Conservation (phyloP, 768 basidiomycete genomes). For the Tubosaeta sp. region DNA sequence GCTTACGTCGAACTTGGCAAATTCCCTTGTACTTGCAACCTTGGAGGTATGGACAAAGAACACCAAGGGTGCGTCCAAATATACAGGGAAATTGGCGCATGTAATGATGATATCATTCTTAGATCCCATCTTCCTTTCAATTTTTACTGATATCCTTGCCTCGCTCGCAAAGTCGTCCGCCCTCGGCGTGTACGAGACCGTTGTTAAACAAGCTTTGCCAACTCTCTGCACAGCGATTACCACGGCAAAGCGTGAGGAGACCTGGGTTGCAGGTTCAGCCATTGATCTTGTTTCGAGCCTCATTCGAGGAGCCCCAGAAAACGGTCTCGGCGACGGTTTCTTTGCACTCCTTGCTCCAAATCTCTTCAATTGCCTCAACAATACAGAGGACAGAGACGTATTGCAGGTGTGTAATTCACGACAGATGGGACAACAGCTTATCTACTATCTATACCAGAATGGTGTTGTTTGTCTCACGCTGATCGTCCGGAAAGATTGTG, state of each 20-base stretch:
- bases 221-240: conserved; percentile 62
- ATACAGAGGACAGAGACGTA: conserved; percentile 83
- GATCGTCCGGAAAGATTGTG: conserved; percentile 82
- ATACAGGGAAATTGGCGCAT: background rate
- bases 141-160: conserved; percentile 75
- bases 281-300: conserved; percentile 79
- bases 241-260: conserved; percentile 54
- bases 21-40: conserved; percentile 58
- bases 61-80: conserved; percentile 58
- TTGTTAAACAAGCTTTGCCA: conserved; percentile 73
- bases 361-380: conserved; percentile 64
- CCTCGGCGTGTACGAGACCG: conserved; percentile 61
- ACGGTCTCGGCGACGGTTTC: conserved; percentile 74
- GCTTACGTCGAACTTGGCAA: conserved; percentile 64
- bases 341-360: conserved; percentile 70
- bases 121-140: conserved; percentile 89
- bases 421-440: background rate
- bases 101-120: conserved; percentile 13
- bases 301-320: conserved; percentile 57
- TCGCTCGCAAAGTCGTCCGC: conserved; percentile 61
- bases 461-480: conserved; percentile 78
- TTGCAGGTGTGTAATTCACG: conserved; percentile 49
- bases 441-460: conserved; percentile 46
- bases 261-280: conserved; percentile 74
- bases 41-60: conserved; percentile 86